Base-by-base conservation (phyloP, 2,329 filamentous ascomycete species). In the Microascus cirrosus region DNA sequence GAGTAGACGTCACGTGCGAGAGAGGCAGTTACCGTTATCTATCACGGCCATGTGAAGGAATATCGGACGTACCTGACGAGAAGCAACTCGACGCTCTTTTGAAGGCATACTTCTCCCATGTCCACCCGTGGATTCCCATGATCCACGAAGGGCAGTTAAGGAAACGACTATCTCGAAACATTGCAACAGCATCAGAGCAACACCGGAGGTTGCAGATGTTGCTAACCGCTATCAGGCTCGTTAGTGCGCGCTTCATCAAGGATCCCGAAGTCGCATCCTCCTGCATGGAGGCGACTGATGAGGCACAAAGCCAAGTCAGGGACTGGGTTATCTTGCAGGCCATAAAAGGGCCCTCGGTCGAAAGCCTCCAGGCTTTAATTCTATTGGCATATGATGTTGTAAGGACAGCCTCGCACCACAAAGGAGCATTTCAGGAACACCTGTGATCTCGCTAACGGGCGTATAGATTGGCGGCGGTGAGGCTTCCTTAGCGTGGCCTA, bases 111-210 rank as follows among this genome's bases (percentile, higher is more conserved):
- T 73, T 73, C 58, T 60, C 60, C 8, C 61, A 65, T 13, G 65
- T 73, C 1, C 71, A 74, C 50, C 71, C 71, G 0, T 74, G 71
- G 68, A 71, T 71, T n/a, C 71, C 70, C 0, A 69, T 73, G 50
- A 56, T 73, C 7, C 70, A 72, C 56, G 65, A 71, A 56, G 62
- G 57, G n/a, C 60, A 66, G 1, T 66, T 70, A 25, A 65, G 65
- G 0, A 55, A 57, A 13, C 63, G 67, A 1, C 55, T 71, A 2
- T 20, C 56, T 5, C 60, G 68, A 25, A 56, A 63, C 8, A 12
- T 3, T 24, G 6, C n/a, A 8, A 22, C 22, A 13, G 20, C 45
- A 22, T 20, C n/a, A 3, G 20, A 36, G 1, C 63, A 69, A 11
- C 61, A 62, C 6, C 54, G 58, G 1, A 64, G 63, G 15, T 58